Percentiles rank a stretch among this genome's conserved stretches.
phyloP scores from a whole-genome alignment of 108 stramenopile species.

The Discostella pseudostelligera region DNA sequence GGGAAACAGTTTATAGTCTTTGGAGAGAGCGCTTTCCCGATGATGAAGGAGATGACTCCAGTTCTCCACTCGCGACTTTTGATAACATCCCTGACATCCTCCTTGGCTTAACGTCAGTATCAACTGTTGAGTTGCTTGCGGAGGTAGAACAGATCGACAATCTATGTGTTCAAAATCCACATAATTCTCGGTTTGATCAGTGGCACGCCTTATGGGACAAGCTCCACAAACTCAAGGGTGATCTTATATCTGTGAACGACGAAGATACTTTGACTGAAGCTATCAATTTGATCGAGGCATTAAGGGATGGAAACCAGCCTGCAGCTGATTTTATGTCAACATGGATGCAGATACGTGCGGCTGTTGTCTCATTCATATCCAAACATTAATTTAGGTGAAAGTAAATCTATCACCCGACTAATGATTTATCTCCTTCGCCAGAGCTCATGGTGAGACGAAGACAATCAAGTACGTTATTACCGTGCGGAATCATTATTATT shows the following conservation, averaged over 20 bases:
- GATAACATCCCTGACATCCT: not conserved
- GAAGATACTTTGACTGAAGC: constrained; percentile 29
- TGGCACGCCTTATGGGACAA: constrained; percentile 48
- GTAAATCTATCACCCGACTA: not conserved
- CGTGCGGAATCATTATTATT: too few species aligned
- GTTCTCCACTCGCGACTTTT: not conserved
- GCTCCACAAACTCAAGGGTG: constrained; percentile 46
- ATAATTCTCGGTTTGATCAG: not conserved
- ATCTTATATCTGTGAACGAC: constrained; percentile 42
- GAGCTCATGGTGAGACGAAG: not conserved
- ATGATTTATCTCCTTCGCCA: not conserved
- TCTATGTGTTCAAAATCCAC: not conserved
- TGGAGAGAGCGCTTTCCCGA: constrained; percentile 48
- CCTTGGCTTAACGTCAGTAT: not conserved
- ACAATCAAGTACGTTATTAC: too few species aligned
- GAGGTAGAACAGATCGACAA: constrained; percentile 13
- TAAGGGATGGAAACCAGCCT: constrained; percentile 23
- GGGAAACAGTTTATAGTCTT: constrained; percentile 47
- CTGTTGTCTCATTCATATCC: constrained; percentile 18
- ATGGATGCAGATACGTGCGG: constrained; percentile 33
- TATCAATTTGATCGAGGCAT: constrained; percentile 24
- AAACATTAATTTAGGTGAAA: not conserved
- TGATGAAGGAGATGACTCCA: not conserved
- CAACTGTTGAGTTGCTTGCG: constrained; percentile 1
- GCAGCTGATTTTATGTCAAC: constrained; percentile 33